Percentiles rank a stretch among this genome's conserved stretches.
phyloP scores from a whole-genome alignment of 2,329 filamentous ascomycete species.

The Pseudogymnoascus verrucosus region DNA sequence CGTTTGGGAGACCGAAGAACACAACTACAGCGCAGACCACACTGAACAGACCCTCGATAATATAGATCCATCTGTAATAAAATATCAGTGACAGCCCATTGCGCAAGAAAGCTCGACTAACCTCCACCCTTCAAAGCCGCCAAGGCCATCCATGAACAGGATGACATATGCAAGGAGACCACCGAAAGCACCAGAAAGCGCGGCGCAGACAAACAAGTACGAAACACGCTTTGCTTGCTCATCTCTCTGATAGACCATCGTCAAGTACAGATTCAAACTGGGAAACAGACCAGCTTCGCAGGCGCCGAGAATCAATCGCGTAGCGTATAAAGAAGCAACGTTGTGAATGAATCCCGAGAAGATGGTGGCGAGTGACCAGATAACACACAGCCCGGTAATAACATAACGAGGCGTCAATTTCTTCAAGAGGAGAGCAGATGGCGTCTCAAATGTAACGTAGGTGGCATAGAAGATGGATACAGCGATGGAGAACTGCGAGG shows the following conservation, averaged over 20 bases:
- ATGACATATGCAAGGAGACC: conserved; percentile 11
- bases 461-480: conserved; percentile 43
- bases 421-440: conserved; percentile 39
- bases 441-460: conserved; percentile 41
- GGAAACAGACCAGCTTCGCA: conserved; percentile 21
- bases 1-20: conserved; percentile 38
- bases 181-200: conserved; percentile 8
- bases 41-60: conserved; percentile 40
- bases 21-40: conserved; percentile 34
- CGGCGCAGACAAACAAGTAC: conserved; percentile 34
- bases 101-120: neutral
- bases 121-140: conserved; percentile 1
- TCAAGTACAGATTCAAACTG: conserved; percentile 37
- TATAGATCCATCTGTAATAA: conserved; percentile 28
- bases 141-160: conserved; percentile 11
- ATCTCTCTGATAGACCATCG: conserved; percentile 46
- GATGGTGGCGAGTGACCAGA: conserved; percentile 32
- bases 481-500: conserved; percentile 16
- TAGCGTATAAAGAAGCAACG: conserved; percentile 35
- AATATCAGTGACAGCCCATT: neutral
- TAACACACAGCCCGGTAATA: conserved; percentile 25
- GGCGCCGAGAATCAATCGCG: conserved; percentile 19
- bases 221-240: conserved; percentile 46
- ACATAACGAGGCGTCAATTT: conserved; percentile 35
- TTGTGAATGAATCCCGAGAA: conserved; percentile 35